These are phyloP conservation scores for Acer saccharum DNA, from an alignment of 345 rosid genomes.

Conservation along the genomic window DNA sequence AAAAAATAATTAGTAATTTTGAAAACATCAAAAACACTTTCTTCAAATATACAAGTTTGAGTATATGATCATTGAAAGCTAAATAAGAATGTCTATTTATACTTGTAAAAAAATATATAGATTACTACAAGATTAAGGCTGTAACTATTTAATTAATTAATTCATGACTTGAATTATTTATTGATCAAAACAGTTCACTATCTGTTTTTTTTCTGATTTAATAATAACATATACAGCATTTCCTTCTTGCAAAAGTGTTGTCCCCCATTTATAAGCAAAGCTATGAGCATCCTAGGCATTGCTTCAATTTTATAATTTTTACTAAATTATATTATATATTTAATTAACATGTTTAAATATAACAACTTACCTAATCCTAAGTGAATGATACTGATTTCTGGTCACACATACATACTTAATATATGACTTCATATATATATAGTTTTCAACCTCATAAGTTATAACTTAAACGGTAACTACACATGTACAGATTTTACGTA, in stretches of 20 bases:
- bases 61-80: no score
- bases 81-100: no score
- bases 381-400: no score
- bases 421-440: no score
- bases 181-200: neutral
- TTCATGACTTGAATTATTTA: constrained; percentile 1
- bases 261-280: constrained; percentile 27
- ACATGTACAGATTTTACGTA: no score
- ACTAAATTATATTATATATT: neutral
- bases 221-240: constrained; percentile 5
- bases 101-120: no score
- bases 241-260: constrained; percentile 12
- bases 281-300: constrained; percentile 35
- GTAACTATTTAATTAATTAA: neutral
- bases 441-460: no score
- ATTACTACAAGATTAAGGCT: no score
- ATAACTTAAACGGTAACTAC: no score
- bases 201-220: neutral
- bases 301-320: constrained; percentile 6
- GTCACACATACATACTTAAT: no score
- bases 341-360: neutral
- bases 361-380: neutral
- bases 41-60: neutral
- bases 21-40: no score
- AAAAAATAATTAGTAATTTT: no score